Percentiles rank a stretch among this genome's conserved stretches.
Evolutionary conservation across 306 rosid genomes (phyloP).

Genomic region (Cucurbita argyrosperma): DNA sequence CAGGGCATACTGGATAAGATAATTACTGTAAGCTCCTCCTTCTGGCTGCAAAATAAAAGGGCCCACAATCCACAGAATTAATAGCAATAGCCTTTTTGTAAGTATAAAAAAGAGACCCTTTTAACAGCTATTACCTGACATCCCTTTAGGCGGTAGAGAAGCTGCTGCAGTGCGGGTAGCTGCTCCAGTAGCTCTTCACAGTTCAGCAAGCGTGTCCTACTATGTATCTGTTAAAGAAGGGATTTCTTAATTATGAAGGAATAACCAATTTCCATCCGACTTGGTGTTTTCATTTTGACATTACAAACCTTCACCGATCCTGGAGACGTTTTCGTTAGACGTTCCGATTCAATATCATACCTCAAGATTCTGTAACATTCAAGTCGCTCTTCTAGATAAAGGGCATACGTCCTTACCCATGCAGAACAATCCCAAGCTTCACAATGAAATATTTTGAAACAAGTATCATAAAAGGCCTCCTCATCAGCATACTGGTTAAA

Average conservation of each 20-base stretch:
- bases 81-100: background rate
- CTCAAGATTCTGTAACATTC: slow-evolving; percentile 63
- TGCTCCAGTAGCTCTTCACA: slow-evolving; percentile 59
- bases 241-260: slow-evolving; percentile 10
- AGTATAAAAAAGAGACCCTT: background rate
- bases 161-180: slow-evolving; percentile 79
- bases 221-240: slow-evolving; percentile 33
- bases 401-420: slow-evolving; percentile 78
- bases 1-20: slow-evolving; percentile 83
- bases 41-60: slow-evolving; percentile 61
- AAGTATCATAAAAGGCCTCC: background rate
- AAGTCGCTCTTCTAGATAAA: slow-evolving; percentile 70
- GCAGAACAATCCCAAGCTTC: slow-evolving; percentile 99
- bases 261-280: background rate
- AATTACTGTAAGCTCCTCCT: slow-evolving; percentile 55
- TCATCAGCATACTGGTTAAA: background rate
- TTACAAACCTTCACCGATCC: slow-evolving; percentile 31
- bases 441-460: slow-evolving; percentile 7
- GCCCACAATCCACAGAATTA: background rate
- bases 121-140: slow-evolving; percentile 44
- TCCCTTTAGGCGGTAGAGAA: slow-evolving; percentile 60
- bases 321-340: slow-evolving; percentile 37
- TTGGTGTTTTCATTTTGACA: background rate
- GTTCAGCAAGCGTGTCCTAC: slow-evolving; percentile 39
- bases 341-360: slow-evolving; percentile 74